Evolutionary conservation across 371 early-diverging fungal genomes (phyloP), one percentile per base, ranked within the genome.

Genomic region (Mortierella polycephala): DNA sequence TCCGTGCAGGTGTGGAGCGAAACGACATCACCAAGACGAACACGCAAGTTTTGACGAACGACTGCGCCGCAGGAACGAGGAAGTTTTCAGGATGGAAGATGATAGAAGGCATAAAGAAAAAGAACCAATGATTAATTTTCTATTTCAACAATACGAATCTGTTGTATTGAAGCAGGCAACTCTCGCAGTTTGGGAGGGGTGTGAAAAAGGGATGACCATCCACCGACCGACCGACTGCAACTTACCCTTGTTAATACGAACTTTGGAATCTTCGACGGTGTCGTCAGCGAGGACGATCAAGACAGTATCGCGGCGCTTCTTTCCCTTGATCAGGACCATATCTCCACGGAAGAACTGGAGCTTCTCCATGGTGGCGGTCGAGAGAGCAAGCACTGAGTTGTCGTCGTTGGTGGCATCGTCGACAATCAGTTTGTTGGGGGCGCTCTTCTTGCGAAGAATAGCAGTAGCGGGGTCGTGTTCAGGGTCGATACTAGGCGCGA

Each of bases 11-110:
- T 87, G 85, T 99, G 99, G 67, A 99, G 89, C 58, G 96, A 95
- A 60, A 99, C 96, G 64, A 98, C 91, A 85, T 99, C 99, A 67
- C 99, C 99, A 58, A 99, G 91, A 46, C 99, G 93, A 18, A 99
- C 90, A 72, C 99, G 94, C 69, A 99, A 86, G 87, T 99, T 99
- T 74, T 94, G 92, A 65, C 99, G 92, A n/a, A 95, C 98, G 64
- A 97, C 96, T 92, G 74, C 60, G 60, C 58, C 49, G 47, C n/a
- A n/a, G 40, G 13, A 50, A 49, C 13, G 44, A 42, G 13, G 54
- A 18, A 11, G 47, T 23, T 50, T 9, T 30, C 12, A 18, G 3
- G 30, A 30, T 30, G 30, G 30, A 30, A 30, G 30, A 30, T 30
- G 30, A 30, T 30, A 30, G 30, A 30, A 30, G 4, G 30, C 30